Base-by-base conservation (phyloP, 345 rosid species). In the Barbarea vulgaris region DNA sequence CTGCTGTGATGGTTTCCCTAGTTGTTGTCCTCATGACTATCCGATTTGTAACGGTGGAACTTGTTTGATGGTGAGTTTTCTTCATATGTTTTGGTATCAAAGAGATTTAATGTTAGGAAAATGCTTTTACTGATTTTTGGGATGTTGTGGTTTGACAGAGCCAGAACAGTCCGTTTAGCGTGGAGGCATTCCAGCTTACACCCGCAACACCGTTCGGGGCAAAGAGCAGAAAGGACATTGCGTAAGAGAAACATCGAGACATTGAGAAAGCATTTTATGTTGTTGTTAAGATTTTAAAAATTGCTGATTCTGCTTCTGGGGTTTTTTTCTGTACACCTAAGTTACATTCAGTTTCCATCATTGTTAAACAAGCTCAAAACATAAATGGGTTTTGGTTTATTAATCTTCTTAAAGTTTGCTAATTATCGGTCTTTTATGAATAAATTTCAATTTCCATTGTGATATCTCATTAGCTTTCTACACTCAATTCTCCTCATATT, bases 1-100 rank as follows among this genome's bases (percentile, higher is more conserved):
- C 66, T 94, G 97, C 83, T 94, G 97, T 36, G 96, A 86, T 0
- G 96, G 91, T 60, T 79, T 83, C 41, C 75, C 84, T 27, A 90
- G 96, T 61, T 94, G 97, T 83, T 91, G 97, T 81, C 98, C 98
- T 1, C 88, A 81, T 6, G 96, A 91, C 22, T 90, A 82, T 65
- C 98, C 98, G 0, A 42, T 94, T 76, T 94, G 98, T 68, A 34
- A 55, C 0, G 70, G 76, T 5, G 96, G 93, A 60, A 84, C 89
- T 66, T 94, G 98, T 81, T 66, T 83, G 77, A 74, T 79, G 84
- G 98, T 94, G 82, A 80, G 80, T 2, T 63, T 53, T 51, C 27
- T 60, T 37, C n/a, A 1, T 24, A 21, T 8, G 9, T 54, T 28
- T 46, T 39, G 41, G 7, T 52, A 34, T 25, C 44, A 69, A 27